Percentiles rank a stretch among this genome's conserved stretches.
phyloP scores from a whole-genome alignment of 1,284 basidiomycete species.

The Phylloboletellus chloephorus region DNA sequence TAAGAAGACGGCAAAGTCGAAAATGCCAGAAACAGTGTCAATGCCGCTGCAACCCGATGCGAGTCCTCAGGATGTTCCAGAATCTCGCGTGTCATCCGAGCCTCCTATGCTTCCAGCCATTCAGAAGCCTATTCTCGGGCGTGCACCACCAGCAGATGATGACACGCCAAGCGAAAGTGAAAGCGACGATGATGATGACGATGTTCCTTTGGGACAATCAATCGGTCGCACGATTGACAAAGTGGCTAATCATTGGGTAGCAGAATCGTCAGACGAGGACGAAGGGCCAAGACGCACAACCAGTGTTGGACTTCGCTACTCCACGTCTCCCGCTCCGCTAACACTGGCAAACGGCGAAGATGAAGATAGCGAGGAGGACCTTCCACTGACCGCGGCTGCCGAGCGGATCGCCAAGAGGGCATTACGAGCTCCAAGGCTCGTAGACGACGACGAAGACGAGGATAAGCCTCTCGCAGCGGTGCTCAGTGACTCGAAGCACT shows the following conservation, averaged over 20 bases:
- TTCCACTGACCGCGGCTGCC: conserved; percentile 63
- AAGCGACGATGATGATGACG: conserved; percentile 44
- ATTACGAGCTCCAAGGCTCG: conserved; percentile 12
- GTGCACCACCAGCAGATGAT: conserved; percentile 43
- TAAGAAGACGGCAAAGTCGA: conserved; percentile 41
- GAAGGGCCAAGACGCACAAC: conserved; percentile 47
- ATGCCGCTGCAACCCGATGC: conserved; percentile 10
- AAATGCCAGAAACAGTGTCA: conserved; percentile 40
- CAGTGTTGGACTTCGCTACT: conserved; percentile 48
- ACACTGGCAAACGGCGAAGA: conserved; percentile 27
- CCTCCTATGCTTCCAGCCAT: conserved; percentile 56
- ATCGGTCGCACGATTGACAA: conserved; percentile 25
- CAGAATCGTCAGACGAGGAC: conserved; percentile 55
- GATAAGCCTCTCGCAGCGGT: conserved; percentile 65
- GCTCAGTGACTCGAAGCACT: conserved; percentile 47
- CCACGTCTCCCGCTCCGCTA: conserved; percentile 15
- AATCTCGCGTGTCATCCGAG: conserved; percentile 36
- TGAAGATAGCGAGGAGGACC: conserved; percentile 65
- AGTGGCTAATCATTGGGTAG: conserved; percentile 48
- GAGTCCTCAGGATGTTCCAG: conserved; percentile 12
- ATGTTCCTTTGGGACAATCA: conserved; percentile 27
- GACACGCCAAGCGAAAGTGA: conserved; percentile 47
- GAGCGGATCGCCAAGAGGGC: conserved; percentile 26
- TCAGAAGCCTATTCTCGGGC: conserved; percentile 40
- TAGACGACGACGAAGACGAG: conserved; percentile 45